Conservation (phyloP, 2,329 filamentous ascomycete genomes). For the Trichoderma breve region DNA sequence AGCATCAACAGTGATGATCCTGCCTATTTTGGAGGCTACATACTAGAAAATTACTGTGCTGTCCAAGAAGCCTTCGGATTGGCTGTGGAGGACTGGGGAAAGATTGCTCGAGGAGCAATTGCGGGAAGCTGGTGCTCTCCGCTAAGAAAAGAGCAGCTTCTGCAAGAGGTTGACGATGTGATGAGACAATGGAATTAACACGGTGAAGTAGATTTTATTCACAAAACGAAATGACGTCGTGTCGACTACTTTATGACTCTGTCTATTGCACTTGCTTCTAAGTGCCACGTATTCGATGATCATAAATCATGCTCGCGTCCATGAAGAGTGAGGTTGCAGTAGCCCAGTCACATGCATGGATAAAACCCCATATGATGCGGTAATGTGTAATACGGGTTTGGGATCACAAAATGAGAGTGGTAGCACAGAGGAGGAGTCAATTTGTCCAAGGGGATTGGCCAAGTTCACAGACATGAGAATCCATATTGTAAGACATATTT, state of each 20-base stretch:
- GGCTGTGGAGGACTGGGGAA: slow-evolving; percentile 62
- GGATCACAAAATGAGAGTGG: background rate
- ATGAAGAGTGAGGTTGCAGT: background rate
- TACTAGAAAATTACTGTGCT: slow-evolving; percentile 69
- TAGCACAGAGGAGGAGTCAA: background rate
- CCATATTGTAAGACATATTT: background rate
- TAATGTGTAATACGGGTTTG: too few relatives aligned
- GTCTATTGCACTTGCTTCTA: background rate
- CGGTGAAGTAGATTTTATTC: background rate
- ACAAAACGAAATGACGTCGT: background rate
- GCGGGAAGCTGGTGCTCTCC: slow-evolving; percentile 68
- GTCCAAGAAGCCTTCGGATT: slow-evolving; percentile 71
- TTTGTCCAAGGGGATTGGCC: background rate
- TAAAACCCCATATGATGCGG: too few relatives aligned
- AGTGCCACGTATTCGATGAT: background rate
- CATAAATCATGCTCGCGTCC: background rate
- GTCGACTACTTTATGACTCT: background rate
- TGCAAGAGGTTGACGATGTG: slow-evolving; percentile 42
- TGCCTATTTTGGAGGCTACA: slow-evolving; percentile 73
- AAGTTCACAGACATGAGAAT: background rate
- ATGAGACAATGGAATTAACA: slow-evolving; percentile 17
- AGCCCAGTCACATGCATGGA: background rate
- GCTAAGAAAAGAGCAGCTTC: slow-evolving; percentile 59
- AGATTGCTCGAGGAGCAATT: slow-evolving; percentile 60
- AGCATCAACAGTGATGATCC: slow-evolving; percentile 74